phyloP scores from a whole-genome alignment of 2,329 filamentous ascomycete genomes.

The Fusarium humuli region DNA sequence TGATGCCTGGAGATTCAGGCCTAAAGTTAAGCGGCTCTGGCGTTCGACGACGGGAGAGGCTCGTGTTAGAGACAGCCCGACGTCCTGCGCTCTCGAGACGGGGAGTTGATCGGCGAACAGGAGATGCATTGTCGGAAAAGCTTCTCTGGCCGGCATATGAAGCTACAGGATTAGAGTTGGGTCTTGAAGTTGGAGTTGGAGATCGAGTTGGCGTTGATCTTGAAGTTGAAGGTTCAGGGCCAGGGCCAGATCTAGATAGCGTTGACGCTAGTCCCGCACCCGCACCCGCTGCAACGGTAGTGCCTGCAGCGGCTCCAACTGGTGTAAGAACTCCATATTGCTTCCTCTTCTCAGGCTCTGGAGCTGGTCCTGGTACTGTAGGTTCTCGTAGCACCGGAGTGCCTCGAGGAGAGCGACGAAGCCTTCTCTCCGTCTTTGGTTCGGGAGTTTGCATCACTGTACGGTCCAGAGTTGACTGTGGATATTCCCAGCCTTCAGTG shows the following conservation, averaged over 20 bases:
- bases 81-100: conserved; percentile 47
- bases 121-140: conserved; percentile 53
- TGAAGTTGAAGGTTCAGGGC: conserved; percentile 23
- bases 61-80: conserved; percentile 65
- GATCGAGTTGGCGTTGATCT: conserved; percentile 24
- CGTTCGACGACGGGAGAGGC: conserved; percentile 63
- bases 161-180: conserved; percentile 23
- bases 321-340: conserved; percentile 48
- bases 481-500: conserved; percentile 61
- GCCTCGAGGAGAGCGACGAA: conserved; percentile 50
- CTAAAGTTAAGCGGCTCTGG: conserved; percentile 67
- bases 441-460: conserved; percentile 47
- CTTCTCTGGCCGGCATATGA: conserved; percentile 43
- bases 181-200: conserved; percentile 27
- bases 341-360: conserved; percentile 60
- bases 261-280: conserved; percentile 35
- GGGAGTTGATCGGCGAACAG: conserved; percentile 39
- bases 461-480: conserved; percentile 37
- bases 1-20: conserved; percentile 72
- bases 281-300: conserved; percentile 27
- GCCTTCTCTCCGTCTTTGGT: conserved; percentile 43
- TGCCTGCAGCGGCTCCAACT: conserved; percentile 22
- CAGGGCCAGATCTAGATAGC: conserved; percentile 19
- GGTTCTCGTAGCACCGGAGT: conserved; percentile 58
- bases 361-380: conserved; percentile 51